Base-by-base conservation (phyloP, 805 yeast species). In the Spathaspora boniae region DNA sequence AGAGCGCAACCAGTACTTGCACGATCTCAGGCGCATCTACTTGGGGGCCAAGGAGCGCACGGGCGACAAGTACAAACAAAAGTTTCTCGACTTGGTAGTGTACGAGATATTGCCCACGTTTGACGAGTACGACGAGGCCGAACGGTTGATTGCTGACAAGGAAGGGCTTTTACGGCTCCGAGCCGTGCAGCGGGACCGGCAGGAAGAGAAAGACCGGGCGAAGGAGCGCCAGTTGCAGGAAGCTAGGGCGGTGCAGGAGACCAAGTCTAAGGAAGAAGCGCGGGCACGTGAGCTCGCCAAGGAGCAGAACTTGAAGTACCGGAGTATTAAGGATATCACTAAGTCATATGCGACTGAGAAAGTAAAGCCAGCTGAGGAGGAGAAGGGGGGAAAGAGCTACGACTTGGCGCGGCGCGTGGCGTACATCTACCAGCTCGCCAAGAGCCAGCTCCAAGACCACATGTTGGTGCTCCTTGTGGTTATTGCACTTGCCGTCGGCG, bases 51-150 rank as follows among this genome's bases (percentile, higher is more conserved):
- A 3, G 16, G 20, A 27, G n/a, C n/a, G 27, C 3, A 18, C 34
- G 2, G 29, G 20, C 9, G 48, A 46, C 7, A 48, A 44, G 15
- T 51, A 47, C 35, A 38, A 49, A 26, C 44, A 43, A 16, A 51
- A 58, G 31, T 43, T 63, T 27, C 33, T 55, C 6, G 65, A 66
- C 19, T 48, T 65, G 39, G 56, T 54, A 37, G 56, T 60, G 12
- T 61, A 56, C 41, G 61, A 65, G 38, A 54, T 66, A 2, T 52
- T 63, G 29, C 64, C 69, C 1, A 53, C 51, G 9, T 40, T 50
- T 12, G 56, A 58, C 24, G 43, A 51, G 21, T 55, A 51, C 28
- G 47, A 45, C 5, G 53, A 56, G 19, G 64, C 72, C 2, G 44
- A 33, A 25, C 37, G 19, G 20, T 44, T 65, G 7, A 49, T 60